phyloP scores from a whole-genome alignment of 306 rosid species.

The Trichosanthes cucumerina region DNA sequence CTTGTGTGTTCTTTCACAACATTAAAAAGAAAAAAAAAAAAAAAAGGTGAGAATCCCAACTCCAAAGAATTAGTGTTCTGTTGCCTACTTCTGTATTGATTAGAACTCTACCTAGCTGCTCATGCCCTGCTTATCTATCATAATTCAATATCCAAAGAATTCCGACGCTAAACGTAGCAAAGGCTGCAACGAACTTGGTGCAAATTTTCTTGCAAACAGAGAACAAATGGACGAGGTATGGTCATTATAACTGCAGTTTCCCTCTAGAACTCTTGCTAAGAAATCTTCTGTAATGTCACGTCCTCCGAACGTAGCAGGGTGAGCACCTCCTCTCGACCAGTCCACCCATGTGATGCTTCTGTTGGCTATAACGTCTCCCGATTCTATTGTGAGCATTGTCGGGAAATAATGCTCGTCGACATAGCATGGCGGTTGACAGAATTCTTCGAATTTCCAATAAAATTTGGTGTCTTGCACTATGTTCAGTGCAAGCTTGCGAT shows the following conservation, averaged over 20 bases:
- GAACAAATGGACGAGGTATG: constrained; percentile 40
- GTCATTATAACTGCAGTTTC: constrained; percentile 46
- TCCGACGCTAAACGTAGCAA: constrained; percentile 37
- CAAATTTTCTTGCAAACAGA: constrained; percentile 84
- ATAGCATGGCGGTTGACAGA: constrained; percentile 74
- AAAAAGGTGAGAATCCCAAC: not conserved
- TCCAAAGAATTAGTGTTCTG: not conserved
- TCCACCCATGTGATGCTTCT: constrained; percentile 96
- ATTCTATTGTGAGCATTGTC: constrained; percentile 67
- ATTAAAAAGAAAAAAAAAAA: not conserved
- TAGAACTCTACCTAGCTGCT: not conserved
- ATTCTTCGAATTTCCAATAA: constrained; percentile 46
- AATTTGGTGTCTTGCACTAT: constrained; percentile 51
- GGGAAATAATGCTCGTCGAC: constrained; percentile 98
- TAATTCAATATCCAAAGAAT: constrained; percentile 48
- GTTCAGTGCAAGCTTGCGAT: constrained; percentile 60
- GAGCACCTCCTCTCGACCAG: constrained; percentile 97
- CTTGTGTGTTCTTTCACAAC: not conserved
- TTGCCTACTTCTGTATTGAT: not conserved
- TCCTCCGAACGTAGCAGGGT: constrained; percentile 80
- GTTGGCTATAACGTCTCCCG: constrained; percentile 47
- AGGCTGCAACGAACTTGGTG: constrained; percentile 84
- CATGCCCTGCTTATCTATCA: not conserved
- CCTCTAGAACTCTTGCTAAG: constrained; percentile 24
- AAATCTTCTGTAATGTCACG: constrained; percentile 47